Base-by-base conservation (phyloP, 179 eudicot species). In the Corrigiola litoralis region DNA sequence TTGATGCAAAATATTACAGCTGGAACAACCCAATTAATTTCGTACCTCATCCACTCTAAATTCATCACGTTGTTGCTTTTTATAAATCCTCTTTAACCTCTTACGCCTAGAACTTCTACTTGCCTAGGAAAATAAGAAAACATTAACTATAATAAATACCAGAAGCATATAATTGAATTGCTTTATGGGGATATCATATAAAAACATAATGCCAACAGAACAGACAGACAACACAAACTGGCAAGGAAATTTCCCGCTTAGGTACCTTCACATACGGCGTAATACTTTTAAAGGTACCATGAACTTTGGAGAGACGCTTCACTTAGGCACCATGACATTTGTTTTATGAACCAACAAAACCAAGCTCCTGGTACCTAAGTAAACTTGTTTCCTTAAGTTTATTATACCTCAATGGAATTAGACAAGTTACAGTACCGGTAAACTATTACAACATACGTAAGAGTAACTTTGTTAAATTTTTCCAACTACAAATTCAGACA, bases 81-180 rank as follows among this genome's bases (percentile, higher is more conserved):
- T 77, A 75, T 80, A 74, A 13, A 28, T 16, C 77, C 88, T 87
- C 56, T 77, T 76, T 48, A 73, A 63, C 66, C 42, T 79, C 74
- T 80, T 84, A 33, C 92, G 72, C 54, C 76, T 51, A 42, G 87
- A 68, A 72, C 80, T 78, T 80, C 96, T 82, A 71, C 80, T 73
- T 20, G 61, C 72, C 81, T 77, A 67, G 47, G 38, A 18, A 59
- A 46, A 50, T 45, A 37, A 13, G 40, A 51, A 34, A 33, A 33
- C 32, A 8, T 34, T 12, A 45, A 37, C 1, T 51, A 44, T 34
- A 4, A 57, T 18, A 31, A 20, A 5, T 32, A 0, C 21, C 50
- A 46, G 20, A 25, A 38, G n/a, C 18, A 28, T 18, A 17, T 2
- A 25, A 25, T 0, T 20, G 20, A 24, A 24, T n/a, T 16, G 14